These are phyloP conservation scores for Cyclotella atomus DNA, from an alignment of 108 stramenopile genomes.

Conservation along the genomic window DNA sequence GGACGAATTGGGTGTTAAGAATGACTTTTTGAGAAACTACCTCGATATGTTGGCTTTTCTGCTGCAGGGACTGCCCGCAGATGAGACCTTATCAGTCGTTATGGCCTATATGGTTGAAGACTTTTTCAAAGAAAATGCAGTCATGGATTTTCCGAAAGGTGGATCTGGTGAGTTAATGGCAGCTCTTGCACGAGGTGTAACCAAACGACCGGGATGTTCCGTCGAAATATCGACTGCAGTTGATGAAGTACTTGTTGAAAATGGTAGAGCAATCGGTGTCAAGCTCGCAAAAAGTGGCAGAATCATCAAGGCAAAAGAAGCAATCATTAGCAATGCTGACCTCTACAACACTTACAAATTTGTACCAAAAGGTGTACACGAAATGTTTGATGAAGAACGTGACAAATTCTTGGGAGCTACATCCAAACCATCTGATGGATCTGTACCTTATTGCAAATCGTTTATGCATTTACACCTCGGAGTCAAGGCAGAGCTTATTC, in stretches of 20 bases:
- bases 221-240: conserved; percentile 74
- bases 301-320: conserved; percentile 72
- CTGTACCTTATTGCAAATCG: conserved; percentile 72
- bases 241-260: conserved; percentile 83
- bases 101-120: conserved; percentile 95
- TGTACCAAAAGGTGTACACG: conserved; percentile 51
- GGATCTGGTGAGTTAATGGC: conserved; percentile 86
- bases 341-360: conserved; percentile 78
- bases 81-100: conserved; percentile 88
- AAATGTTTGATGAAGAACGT: conserved; percentile 49
- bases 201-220: conserved; percentile 62
- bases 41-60: conserved; percentile 90
- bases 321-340: conserved; percentile 92
- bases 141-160: conserved; percentile 92
- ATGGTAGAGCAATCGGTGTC: conserved; percentile 81
- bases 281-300: conserved; percentile 66
- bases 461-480: conserved; percentile 96
- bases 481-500: conserved; percentile 85
- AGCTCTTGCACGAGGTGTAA: conserved; percentile 88
- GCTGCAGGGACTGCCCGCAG: conserved; percentile 88
- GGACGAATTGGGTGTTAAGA: conserved; percentile 79
- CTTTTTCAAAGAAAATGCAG: conserved; percentile 87
- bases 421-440: conserved; percentile 62
- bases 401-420: conserved; percentile 64
- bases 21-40: conserved; percentile 90